phyloP scores from a whole-genome alignment of 352 stramenopile species.

The Nothophytophthora sp. region DNA sequence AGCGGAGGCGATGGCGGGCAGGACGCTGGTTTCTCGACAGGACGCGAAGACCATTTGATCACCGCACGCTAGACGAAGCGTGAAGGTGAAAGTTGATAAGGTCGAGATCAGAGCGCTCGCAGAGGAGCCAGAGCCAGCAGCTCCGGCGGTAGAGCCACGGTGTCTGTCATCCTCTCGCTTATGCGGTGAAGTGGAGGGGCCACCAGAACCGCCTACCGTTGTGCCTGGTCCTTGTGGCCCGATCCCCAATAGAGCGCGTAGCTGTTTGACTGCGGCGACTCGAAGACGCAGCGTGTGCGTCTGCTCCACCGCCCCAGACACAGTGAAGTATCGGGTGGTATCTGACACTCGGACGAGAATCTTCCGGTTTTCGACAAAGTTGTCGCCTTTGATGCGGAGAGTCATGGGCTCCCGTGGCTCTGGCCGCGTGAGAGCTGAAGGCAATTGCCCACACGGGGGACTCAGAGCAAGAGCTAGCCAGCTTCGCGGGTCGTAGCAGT shows the following conservation, averaged over 20 bases:
- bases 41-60: slow-evolving; percentile 43
- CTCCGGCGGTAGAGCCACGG: slow-evolving; percentile 1
- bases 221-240: slow-evolving; percentile 1
- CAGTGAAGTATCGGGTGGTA: slow-evolving; percentile 40
- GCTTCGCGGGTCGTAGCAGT: slow-evolving; percentile 69
- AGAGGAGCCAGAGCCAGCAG: slow-evolving; percentile 8
- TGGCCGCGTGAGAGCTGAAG: neutral
- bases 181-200: slow-evolving; percentile 1
- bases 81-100: slow-evolving; percentile 45
- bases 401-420: slow-evolving; percentile 11
- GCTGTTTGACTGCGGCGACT: slow-evolving; percentile 48
- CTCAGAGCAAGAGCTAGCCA: slow-evolving; percentile 45
- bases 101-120: slow-evolving; percentile 6
- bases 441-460: slow-evolving; percentile 49
- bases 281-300: slow-evolving; percentile 57
- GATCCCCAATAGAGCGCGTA: slow-evolving; percentile 36
- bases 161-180: slow-evolving; percentile 34
- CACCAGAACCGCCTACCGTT: neutral
- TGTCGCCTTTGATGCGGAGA: slow-evolving; percentile 50
- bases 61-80: slow-evolving; percentile 45
- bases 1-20: slow-evolving; percentile 26
- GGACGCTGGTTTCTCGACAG: slow-evolving; percentile 45
- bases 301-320: slow-evolving; percentile 33
- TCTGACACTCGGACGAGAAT: slow-evolving; percentile 59
- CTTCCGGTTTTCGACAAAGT: slow-evolving; percentile 75